Conservation (phyloP, 257 asterid genomes). For the Solanum rostratum region DNA sequence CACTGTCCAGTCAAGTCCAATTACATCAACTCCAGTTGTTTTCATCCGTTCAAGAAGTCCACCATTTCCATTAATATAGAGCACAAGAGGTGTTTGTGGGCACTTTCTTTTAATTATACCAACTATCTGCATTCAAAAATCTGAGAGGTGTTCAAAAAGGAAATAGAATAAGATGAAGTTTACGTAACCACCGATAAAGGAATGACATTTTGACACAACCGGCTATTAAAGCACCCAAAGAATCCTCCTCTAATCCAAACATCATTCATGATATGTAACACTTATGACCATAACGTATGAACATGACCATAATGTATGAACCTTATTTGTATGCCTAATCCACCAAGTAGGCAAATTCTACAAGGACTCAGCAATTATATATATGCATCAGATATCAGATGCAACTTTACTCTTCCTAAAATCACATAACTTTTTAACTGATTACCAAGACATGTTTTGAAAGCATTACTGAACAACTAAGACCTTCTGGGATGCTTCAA, state of each 20-base stretch:
- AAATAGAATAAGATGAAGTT: background rate
- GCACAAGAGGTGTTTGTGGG: slow-evolving; percentile 82
- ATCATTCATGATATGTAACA: slow-evolving; percentile 20
- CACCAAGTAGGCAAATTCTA: background rate
- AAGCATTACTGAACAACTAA: background rate
- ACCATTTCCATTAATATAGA: slow-evolving; percentile 90
- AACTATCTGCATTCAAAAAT: slow-evolving; percentile 52
- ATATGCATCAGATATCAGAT: background rate
- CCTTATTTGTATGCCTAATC: background rate
- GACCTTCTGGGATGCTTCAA: background rate
- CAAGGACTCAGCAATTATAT: background rate
- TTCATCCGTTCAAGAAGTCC: slow-evolving; percentile 89
- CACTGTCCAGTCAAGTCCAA: slow-evolving; percentile 96
- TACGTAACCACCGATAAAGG: background rate
- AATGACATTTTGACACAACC: background rate
- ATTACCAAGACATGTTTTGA: background rate
- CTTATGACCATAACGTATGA: background rate
- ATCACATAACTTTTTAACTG: background rate
- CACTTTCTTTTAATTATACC: slow-evolving; percentile 53
- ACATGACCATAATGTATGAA: background rate
- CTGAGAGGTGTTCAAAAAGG: slow-evolving; percentile 11
- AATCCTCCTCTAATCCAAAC: background rate
- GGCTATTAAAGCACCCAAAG: background rate
- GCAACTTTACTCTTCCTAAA: background rate
- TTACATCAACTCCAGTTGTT: slow-evolving; percentile 87